These are phyloP conservation scores for Hura crepitans DNA, from an alignment of 441 rosid species.

Conservation along the genomic window DNA sequence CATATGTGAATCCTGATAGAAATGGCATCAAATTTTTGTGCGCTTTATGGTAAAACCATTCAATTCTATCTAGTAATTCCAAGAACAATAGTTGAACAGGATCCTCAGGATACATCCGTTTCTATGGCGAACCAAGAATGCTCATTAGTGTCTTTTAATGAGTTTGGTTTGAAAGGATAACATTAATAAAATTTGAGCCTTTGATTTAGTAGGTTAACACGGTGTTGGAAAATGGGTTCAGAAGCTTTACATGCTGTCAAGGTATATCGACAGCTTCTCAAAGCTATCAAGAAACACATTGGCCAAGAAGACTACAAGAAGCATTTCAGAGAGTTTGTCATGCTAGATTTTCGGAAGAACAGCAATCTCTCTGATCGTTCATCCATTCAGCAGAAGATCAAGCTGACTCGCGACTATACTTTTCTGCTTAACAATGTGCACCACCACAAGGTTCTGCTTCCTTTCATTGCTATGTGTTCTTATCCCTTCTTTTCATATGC, in stretches of 20 bases:
- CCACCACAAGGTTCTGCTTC: conserved; percentile 61
- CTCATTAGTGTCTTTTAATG: background rate
- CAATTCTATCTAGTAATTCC: background rate
- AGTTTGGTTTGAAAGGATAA: background rate
- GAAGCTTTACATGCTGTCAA: conserved; percentile 44
- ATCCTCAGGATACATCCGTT: background rate
- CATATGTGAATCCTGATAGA: background rate
- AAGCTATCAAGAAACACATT: conserved; percentile 59
- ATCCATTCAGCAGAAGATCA: conserved; percentile 45
- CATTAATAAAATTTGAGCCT: background rate
- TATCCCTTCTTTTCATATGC: background rate
- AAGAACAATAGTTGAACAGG: background rate
- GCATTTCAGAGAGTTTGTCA: conserved; percentile 60
- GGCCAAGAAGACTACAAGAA: conserved; percentile 66
- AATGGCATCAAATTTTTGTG: background rate
- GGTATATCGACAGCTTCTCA: conserved; percentile 66
- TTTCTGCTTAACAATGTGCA: conserved; percentile 68
- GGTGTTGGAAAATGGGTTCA: conserved; percentile 37
- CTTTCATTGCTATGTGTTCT: background rate
- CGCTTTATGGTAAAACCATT: background rate
- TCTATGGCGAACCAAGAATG: background rate
- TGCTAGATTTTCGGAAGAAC: conserved; percentile 53
- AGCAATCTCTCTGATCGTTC: conserved; percentile 32
- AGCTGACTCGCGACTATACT: conserved; percentile 57
- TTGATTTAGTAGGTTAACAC: conserved; percentile 4